Conservation (phyloP, 1,139 yeast species). For the Magnusiomyces ingens region DNA sequence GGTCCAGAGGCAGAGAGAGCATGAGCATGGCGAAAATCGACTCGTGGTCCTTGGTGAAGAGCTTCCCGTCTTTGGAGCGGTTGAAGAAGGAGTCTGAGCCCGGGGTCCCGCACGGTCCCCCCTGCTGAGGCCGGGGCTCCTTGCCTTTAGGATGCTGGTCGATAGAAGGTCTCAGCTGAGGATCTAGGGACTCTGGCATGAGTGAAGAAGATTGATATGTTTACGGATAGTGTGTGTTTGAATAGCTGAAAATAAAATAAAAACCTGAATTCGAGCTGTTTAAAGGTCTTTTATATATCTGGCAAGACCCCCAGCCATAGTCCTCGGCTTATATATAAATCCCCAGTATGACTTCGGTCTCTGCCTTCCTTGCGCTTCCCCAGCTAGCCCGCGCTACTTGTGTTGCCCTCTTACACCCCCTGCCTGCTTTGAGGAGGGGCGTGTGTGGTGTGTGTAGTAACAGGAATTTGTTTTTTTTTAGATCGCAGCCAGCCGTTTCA, state of each 20-base stretch:
- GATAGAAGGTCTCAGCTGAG: neutral
- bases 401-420: too few relatives aligned
- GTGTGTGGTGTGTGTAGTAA: neutral
- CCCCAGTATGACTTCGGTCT: too few relatives aligned
- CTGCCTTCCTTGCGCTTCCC: too few relatives aligned
- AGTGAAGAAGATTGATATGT: neutral
- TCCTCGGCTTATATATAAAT: too few relatives aligned
- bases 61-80: slow-evolving; percentile 9
- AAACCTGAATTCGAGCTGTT: too few relatives aligned
- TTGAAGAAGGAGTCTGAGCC: slow-evolving; percentile 5
- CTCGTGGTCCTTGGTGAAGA: slow-evolving; percentile 13
- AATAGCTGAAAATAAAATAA: neutral
- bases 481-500: neutral
- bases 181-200: too few relatives aligned
- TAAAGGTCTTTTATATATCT: too few relatives aligned
- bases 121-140: neutral
- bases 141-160: neutral
- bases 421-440: neutral
- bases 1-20: slow-evolving; percentile 44
- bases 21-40: slow-evolving; percentile 38
- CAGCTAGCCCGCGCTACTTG: too few relatives aligned
- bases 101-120: neutral
- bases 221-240: neutral
- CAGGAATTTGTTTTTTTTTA: neutral
- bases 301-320: too few relatives aligned